Conservation (phyloP, 306 rosid species). For the Trifolium fragiferum region DNA sequence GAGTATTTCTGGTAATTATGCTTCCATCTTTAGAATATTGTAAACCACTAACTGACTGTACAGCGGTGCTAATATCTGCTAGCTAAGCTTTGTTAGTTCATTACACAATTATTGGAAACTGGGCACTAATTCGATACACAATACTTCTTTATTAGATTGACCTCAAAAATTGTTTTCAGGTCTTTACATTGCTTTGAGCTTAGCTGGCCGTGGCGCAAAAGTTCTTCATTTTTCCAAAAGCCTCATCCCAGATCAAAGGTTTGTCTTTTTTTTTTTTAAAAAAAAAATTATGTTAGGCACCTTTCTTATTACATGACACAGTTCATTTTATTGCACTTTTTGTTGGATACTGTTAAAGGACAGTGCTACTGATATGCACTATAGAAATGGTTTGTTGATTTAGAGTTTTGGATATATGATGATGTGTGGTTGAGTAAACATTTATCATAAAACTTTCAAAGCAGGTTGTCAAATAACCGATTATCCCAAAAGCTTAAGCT, state of each 20-base stretch:
- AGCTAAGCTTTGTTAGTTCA: background rate
- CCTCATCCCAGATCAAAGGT: constrained; percentile 80
- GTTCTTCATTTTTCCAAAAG: constrained; percentile 70
- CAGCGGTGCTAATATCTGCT: background rate
- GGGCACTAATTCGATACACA: background rate
- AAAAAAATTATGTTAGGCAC: constrained; percentile 5
- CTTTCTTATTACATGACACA: background rate
- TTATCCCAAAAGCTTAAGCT: too few relatives aligned
- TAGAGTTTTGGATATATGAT: constrained; percentile 2
- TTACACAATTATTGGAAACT: background rate
- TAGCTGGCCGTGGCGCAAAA: constrained; percentile 89
- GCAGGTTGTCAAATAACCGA: too few relatives aligned
- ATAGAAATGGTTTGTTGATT: constrained; percentile 2
- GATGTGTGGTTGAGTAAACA: constrained; percentile 8
- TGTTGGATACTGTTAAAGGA: constrained; percentile 12
- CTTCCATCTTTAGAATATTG: background rate
- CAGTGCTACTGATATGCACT: background rate
- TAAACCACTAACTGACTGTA: background rate
- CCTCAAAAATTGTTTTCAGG: constrained; percentile 50
- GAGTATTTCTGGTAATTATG: constrained; percentile 82
- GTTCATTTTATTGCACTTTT: constrained; percentile 11
- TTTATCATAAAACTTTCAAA: constrained; percentile 5
- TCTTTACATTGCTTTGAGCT: constrained; percentile 87
- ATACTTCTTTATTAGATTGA: constrained; percentile 37
- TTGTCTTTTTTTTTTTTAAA: constrained; percentile 41